Base-by-base conservation (phyloP, 768 basidiomycete genomes). In the Mycena polygramma region DNA sequence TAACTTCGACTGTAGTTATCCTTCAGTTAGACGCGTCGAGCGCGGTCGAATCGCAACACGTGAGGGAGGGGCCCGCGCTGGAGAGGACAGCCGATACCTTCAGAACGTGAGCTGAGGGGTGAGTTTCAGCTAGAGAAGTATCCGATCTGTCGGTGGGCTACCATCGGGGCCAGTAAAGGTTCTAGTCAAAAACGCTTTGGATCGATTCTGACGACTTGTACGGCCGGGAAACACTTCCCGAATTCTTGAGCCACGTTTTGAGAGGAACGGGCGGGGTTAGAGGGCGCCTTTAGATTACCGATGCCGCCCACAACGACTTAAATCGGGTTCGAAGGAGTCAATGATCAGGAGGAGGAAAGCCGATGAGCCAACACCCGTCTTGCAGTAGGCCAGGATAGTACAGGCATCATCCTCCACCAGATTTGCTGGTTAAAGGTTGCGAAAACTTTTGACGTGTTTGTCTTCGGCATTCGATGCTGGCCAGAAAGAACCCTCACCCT, bases 71-170 rank as follows among this genome's bases (percentile, higher is more conserved):
- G 7, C 14, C 7, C 22, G 19, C 55, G 35, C 49, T 35, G 30
- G 20, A 5, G 49, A 11, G 37, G 46, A 20, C 17, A 43, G 52
- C 48, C 19, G 22, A 15, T 19, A 17, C 41, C 53, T 55, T 37
- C 43, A 26, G 24, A 66, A 43, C 45, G 58, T 15, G 51, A 26
- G 35, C 26, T 46, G 26, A 24, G 20, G 36, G n/a, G 26, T 30
- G 52, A 20, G 30, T 24, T 64, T 22, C 20, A 46, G 4, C 20
- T 10, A 35, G 3, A 53, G 58, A 67, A 60, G 41, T 48, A 45
- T 66, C 41, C 65, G 57, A 54, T 30, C 39, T 9, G 14, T 55
- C 59, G 60, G 46, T 30, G 54, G 54, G 64, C 53, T 26, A 57
- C 20, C 20, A 37, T 57, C 46, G 55, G 46, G 15, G 13, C 24